Conservation (phyloP, 2,329 filamentous ascomycete genomes). For the Ceratocystis alfenasii region DNA sequence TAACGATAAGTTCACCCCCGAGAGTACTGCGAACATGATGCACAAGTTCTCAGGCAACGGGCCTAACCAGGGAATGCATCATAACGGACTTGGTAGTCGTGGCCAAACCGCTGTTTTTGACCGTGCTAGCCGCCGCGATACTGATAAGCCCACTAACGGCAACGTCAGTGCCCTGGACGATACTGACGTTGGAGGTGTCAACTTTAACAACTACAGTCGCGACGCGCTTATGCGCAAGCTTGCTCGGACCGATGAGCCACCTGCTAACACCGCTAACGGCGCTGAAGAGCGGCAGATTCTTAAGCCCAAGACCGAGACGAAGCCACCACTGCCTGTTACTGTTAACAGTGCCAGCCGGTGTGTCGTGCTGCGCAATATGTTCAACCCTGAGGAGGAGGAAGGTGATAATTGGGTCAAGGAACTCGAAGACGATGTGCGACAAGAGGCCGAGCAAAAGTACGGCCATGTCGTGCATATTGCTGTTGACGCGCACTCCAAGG, state of each 20-base stretch:
- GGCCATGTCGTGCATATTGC: slow-evolving; percentile 95
- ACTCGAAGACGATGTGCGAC: slow-evolving; percentile 82
- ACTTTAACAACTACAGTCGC: slow-evolving; percentile 98
- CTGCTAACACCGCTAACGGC: slow-evolving; percentile 37
- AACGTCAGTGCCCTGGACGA: slow-evolving; percentile 84
- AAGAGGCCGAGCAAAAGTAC: slow-evolving; percentile 90
- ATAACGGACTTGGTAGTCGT: slow-evolving; percentile 80
- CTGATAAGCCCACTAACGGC: slow-evolving; percentile 60
- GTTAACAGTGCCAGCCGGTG: slow-evolving; percentile 89
- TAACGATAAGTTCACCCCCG: slow-evolving; percentile 99
- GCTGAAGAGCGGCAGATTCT: slow-evolving; percentile 59
- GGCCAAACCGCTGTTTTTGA: slow-evolving; percentile 58
- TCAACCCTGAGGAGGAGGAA: slow-evolving; percentile 81
- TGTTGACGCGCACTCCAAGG: slow-evolving; percentile 82
- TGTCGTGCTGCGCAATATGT: slow-evolving; percentile 91
- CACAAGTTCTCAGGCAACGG: slow-evolving; percentile 76
- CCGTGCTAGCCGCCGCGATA: slow-evolving; percentile 84
- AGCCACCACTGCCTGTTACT: slow-evolving; percentile 67
- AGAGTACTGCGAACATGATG: slow-evolving; percentile 83
- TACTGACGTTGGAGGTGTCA: slow-evolving; percentile 93
- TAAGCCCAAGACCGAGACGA: slow-evolving; percentile 67
- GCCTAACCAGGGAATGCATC: slow-evolving; percentile 59
- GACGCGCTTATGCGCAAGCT: slow-evolving; percentile 98
- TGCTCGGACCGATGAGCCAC: slow-evolving; percentile 80
- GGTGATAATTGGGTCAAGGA: slow-evolving; percentile 84